These are phyloP conservation scores for Ploettnerulaceae sp. DNA, from an alignment of 2,329 filamentous ascomycete species.

Conservation along the genomic window DNA sequence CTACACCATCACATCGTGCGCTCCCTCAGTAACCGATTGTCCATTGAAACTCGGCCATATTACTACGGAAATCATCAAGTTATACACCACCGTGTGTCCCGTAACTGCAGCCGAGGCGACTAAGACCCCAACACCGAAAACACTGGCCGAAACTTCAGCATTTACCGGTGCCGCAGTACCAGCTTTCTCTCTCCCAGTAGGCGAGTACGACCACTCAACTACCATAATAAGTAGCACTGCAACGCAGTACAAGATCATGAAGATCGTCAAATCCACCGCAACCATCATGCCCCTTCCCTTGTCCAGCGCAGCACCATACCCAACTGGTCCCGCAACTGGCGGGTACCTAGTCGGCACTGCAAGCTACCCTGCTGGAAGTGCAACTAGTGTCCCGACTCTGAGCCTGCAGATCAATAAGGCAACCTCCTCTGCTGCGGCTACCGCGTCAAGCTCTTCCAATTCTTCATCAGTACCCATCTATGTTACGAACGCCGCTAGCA, in stretches of 20 bases:
- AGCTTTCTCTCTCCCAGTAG: background rate
- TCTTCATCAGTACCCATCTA: slow-evolving; percentile 1
- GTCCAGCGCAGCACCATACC: slow-evolving; percentile 7
- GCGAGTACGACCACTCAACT: background rate
- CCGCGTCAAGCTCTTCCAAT: background rate
- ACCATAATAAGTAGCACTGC: slow-evolving; percentile 12
- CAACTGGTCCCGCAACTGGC: slow-evolving; percentile 5
- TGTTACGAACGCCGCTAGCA: slow-evolving; percentile 17
- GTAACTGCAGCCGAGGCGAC: slow-evolving; percentile 12
- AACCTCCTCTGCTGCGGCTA: background rate
- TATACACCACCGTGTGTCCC: slow-evolving; percentile 40
- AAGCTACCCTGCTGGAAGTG: background rate
- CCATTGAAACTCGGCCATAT: slow-evolving; percentile 39
- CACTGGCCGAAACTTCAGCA: background rate
- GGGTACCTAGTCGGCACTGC: slow-evolving; percentile 6
- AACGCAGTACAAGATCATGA: slow-evolving; percentile 13
- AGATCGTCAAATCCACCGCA: slow-evolving; percentile 8
- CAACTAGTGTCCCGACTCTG: background rate
- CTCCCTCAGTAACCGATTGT: slow-evolving; percentile 45
- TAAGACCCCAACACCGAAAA: background rate
- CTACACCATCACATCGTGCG: slow-evolving; percentile 49
- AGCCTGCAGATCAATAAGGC: background rate
- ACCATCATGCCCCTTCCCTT: slow-evolving; percentile 7
- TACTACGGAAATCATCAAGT: slow-evolving; percentile 38
- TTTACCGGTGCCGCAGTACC: background rate